Evolutionary conservation across 164 flowering plant species (phyloP), one percentile per base, ranked within the genome.

Genomic region (Warburgia ugandensis): DNA sequence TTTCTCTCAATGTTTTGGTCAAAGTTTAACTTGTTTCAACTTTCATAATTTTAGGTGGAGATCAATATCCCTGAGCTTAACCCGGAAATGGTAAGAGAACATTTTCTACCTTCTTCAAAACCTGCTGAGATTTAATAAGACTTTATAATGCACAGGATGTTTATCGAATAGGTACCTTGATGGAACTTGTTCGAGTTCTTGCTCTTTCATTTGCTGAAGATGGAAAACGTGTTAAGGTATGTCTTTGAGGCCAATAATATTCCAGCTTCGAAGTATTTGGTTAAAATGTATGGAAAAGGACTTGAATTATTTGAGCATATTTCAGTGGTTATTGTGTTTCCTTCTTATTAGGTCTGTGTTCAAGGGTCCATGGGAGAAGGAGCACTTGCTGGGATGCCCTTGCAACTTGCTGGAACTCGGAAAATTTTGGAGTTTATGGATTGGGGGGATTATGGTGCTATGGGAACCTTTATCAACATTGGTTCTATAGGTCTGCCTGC

Each of bases 311-410:
- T n/a, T n/a, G n/a, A n/a, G n/a, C n/a, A n/a, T 36, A 23, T 26
- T 30, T 5, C 19, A 25, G 9, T 7, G 17, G 23, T 20, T 12
- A 7, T n/a, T 33, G 3, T 7, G 16, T 45, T 28, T 58, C 17
- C 48, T 55, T 29, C 20, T 45, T 49, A 29, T 45, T 32, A 91
- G 98, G 98, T 91, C 38, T 87, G 96, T 58, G 96, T 91, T 41
- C 98, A 91, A 81, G 96, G 98, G 45, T 87, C 96, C 10, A 91
- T 91, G 98, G 98, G 98, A 32, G 84, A 78, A 69, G 96, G 95
- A 44, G 86, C 95, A 37, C 81, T 83, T 55, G 77, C 88, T 50
- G 98, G 98, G 56, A 91, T 87, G 92, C 96, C 98, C 16, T 55
- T 91, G 69, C 98, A 91, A 70, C 86, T 91, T 36, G 95, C 98